A percentile compares a stretch with the other conserved stretches of the same genome.
Conservation (phyloP, 176 grass and related monocot species). For the Hsuehochloa calcarea region DNA sequence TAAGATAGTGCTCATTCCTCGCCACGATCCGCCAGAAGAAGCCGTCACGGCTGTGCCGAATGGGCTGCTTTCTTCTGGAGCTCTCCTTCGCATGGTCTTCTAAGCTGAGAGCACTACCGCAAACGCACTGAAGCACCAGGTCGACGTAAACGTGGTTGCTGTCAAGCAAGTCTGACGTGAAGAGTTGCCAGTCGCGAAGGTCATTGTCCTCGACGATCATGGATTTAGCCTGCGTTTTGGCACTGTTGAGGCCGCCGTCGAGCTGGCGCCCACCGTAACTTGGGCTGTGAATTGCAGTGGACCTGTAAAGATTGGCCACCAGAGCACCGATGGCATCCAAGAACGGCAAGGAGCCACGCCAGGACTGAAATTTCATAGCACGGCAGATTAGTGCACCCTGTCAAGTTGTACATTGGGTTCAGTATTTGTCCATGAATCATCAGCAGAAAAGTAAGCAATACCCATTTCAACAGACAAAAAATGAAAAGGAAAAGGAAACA, state of each 20-base stretch:
- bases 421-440: not conserved
- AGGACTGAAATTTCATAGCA: not conserved
- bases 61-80: not conserved
- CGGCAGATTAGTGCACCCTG: not conserved
- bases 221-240: not conserved
- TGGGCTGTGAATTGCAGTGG: not conserved
- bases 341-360: not conserved
- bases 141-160: not conserved
- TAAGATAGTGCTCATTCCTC: not conserved
- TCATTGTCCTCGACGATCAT: not conserved
- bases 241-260: not conserved
- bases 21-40: not conserved
- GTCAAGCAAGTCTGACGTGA: not conserved
- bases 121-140: not conserved
- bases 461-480: not conserved
- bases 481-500: not conserved
- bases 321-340: not conserved
- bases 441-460: not conserved
- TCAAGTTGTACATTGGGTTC: not conserved
- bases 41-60: not conserved
- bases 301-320: not conserved
- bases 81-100: not conserved
- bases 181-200: not conserved
- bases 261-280: not conserved
- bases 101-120: not conserved